phyloP scores from a whole-genome alignment of 2,329 filamentous ascomycete genomes.

The Cytospora mali region DNA sequence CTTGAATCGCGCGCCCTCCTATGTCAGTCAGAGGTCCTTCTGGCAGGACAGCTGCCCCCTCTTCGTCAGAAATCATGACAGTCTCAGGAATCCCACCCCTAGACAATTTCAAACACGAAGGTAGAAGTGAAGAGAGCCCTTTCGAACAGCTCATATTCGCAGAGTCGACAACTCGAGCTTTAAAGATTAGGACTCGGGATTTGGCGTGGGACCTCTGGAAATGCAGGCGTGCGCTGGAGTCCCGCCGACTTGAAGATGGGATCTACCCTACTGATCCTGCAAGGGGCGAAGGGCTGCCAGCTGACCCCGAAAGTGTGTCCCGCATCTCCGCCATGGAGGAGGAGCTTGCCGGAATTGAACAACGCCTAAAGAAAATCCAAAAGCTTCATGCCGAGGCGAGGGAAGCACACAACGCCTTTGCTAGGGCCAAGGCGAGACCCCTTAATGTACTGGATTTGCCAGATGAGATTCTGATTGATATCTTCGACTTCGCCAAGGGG shows the following conservation, averaged over 20 bases:
- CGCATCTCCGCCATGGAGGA: slow-evolving; percentile 1
- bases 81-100: not conserved
- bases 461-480: not conserved
- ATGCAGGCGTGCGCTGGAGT: not conserved
- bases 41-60: not conserved
- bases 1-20: not conserved
- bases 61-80: not conserved
- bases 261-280: not conserved
- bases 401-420: not conserved
- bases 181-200: not conserved
- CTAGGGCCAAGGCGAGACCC: not conserved
- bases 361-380: not conserved
- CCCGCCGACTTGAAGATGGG: not conserved
- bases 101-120: not conserved
- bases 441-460: not conserved
- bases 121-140: not conserved
- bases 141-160: not conserved
- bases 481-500: slow-evolving; percentile 1
- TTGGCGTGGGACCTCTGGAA: not conserved
- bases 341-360: not conserved
- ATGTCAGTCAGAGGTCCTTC: not conserved
- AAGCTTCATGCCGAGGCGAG: slow-evolving; percentile 1
- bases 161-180: not conserved
- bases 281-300: not conserved
- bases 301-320: not conserved